Evolutionary conservation across 768 basidiomycete genomes (phyloP), one percentile per base, ranked within the genome.

Genomic region (Tulasnella sp.): DNA sequence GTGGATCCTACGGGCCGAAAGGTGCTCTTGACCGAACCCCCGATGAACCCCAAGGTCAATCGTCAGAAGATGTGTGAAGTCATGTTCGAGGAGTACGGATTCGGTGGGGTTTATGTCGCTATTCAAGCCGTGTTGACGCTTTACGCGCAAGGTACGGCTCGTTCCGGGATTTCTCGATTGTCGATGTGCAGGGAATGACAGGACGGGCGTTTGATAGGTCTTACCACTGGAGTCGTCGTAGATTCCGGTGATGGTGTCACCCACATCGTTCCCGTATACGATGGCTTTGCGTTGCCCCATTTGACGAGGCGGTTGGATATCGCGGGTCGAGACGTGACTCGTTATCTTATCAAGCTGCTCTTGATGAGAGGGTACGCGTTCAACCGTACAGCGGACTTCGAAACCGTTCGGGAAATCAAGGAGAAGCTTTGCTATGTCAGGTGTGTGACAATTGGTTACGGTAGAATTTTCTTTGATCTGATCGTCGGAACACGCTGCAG

Each of bases 321-420:
- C 81, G 98, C 98, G 75, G 98, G 98, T 26, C 91, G 98, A 80
- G 98, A 99, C 83, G 98, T 99, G 70, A 99, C 98, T 70, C 91
- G 96, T 82, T 99, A 99, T 85, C 87, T 99, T 85, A 99, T 99
- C 89, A 99, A 99, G 86, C 89, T 99, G n/a, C 88, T 99, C 44
- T 90, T 99, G 81, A 98, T 98, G 96, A 91, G 97, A n/a, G 98
- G 98, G n/a, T 99, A 99, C 84, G 98, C 98, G 0, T 99, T 99
- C 89, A 99, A 99, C 86, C 91, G 98, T 55, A 99, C 98, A 3
- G 98, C 98, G 37, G 98, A 99, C 86, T 99, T 99, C 82, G 98
- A 99, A 87, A 99, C 98, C 2, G 98, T 99, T 29, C 87, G 97
- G 42, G 95, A 98, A 84, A 99, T 99, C 86, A 99, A 99, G 86